These are phyloP conservation scores for Gigaspora rosea DNA, from an alignment of 192 early-diverging fungal species.

Conservation along the genomic window DNA sequence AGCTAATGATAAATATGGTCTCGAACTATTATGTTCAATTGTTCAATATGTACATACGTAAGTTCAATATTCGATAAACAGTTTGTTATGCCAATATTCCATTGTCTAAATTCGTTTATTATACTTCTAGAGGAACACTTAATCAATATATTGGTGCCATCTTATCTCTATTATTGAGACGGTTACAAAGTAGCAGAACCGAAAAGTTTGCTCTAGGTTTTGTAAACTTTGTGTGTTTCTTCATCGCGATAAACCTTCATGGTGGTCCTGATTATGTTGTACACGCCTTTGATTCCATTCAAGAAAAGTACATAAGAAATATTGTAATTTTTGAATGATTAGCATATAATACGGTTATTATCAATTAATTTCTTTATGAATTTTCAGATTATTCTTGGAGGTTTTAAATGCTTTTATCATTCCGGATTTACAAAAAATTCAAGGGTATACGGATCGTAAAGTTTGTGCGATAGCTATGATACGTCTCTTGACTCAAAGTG, in stretches of 20 bases:
- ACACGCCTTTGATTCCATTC: conserved; percentile 57
- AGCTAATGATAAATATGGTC: conserved; percentile 83
- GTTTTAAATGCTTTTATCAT: conserved; percentile 66
- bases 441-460: conserved; percentile 61
- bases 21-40: conserved; percentile 78
- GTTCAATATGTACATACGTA: conserved; percentile 76
- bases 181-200: conserved; percentile 58
- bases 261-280: conserved; percentile 64
- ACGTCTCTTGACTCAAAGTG: conserved; percentile 59
- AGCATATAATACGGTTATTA: not conserved
- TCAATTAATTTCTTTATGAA: conserved; percentile 35
- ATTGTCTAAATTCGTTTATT: conserved; percentile 38
- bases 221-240: conserved; percentile 65
- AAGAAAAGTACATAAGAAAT: conserved; percentile 48
- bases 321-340: not conserved
- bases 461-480: conserved; percentile 64
- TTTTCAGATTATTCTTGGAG: conserved; percentile 60
- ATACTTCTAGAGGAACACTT: conserved; percentile 41
- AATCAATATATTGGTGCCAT: conserved; percentile 53
- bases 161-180: conserved; percentile 46
- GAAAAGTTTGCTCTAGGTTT: conserved; percentile 68
- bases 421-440: conserved; percentile 61
- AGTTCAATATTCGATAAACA: conserved; percentile 51
- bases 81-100: conserved; percentile 9
- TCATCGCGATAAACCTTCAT: conserved; percentile 64